These are phyloP conservation scores for Hygrophila difformis DNA, from an alignment of 257 asterid genomes.

Conservation along the genomic window DNA sequence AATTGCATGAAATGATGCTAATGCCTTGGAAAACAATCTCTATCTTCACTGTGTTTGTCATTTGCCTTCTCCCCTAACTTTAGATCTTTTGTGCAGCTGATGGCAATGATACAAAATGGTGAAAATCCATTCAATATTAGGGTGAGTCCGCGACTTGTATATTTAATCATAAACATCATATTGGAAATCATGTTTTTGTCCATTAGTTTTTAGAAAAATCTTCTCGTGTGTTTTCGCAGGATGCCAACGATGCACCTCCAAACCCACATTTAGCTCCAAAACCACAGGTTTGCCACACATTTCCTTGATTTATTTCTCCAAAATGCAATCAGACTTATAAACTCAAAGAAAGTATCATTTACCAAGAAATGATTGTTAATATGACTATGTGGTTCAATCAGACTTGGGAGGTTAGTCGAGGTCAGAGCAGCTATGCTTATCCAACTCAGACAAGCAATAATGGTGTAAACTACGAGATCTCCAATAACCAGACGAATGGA, in stretches of 20 bases:
- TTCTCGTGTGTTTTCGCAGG: slow-evolving; percentile 39
- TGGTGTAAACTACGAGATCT: slow-evolving; percentile 21
- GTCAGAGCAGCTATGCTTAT: slow-evolving; percentile 34
- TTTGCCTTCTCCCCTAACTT: too few species aligned
- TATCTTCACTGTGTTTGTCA: too few species aligned
- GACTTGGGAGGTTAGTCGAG: slow-evolving; percentile 83
- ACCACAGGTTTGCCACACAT: slow-evolving; percentile 56
- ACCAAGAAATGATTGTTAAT: slow-evolving; percentile 7
- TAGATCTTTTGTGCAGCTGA: slow-evolving; percentile 47
- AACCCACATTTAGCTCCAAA: slow-evolving; percentile 59
- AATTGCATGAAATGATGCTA: too few species aligned
- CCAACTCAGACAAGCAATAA: slow-evolving; percentile 37
- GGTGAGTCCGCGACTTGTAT: slow-evolving; percentile 39
- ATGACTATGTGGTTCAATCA: slow-evolving; percentile 26
- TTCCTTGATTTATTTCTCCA: slow-evolving; percentile 8
- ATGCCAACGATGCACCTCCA: slow-evolving; percentile 85
- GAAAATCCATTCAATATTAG: slow-evolving; percentile 86
- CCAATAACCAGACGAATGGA: slow-evolving; percentile 39
- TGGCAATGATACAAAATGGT: slow-evolving; percentile 93
- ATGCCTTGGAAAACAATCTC: too few species aligned
- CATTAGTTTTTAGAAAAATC: background rate
- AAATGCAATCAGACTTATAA: too few species aligned
- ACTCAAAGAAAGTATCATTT: too few species aligned
- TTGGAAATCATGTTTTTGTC: slow-evolving; percentile 2
- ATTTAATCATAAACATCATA: too few species aligned